A percentile compares a stretch with the other conserved stretches of the same genome.
Conservation (phyloP, 2,329 filamentous ascomycete species). For the Ophiocordyceps camponoti-floridani region DNA sequence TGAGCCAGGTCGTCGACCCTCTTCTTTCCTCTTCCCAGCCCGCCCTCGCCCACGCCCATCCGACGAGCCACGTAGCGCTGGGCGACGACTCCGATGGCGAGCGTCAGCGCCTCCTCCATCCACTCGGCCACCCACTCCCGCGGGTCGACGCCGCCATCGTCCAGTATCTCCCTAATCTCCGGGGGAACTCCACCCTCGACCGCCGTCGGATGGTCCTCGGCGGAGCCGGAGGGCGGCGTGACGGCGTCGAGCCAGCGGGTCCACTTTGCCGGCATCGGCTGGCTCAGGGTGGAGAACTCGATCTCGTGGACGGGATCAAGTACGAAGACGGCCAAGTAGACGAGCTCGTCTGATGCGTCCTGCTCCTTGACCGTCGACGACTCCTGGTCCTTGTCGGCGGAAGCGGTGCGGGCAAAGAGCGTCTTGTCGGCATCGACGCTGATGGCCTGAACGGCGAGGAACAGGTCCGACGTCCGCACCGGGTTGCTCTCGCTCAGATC, state of each 20-base stretch:
- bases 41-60: slow-evolving; percentile 87
- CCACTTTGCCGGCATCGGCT: slow-evolving; percentile 73
- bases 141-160: slow-evolving; percentile 61
- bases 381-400: slow-evolving; percentile 35
- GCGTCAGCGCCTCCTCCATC: slow-evolving; percentile 71
- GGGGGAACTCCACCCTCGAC: slow-evolving; percentile 39
- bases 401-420: slow-evolving; percentile 46
- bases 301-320: slow-evolving; percentile 85
- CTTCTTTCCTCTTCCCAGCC: slow-evolving; percentile 42
- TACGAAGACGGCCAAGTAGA: slow-evolving; percentile 63
- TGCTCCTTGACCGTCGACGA: slow-evolving; percentile 32
- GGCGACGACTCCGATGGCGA: slow-evolving; percentile 71
- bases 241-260: slow-evolving; percentile 77
- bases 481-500: slow-evolving; percentile 71
- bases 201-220: slow-evolving; percentile 23
- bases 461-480: slow-evolving; percentile 82
- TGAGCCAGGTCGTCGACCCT: slow-evolving; percentile 35
- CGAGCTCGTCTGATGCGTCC: slow-evolving; percentile 37
- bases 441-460: slow-evolving; percentile 86
- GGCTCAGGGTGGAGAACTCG: slow-evolving; percentile 66
- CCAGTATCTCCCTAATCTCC: slow-evolving; percentile 75
- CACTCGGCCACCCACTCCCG: slow-evolving; percentile 96
- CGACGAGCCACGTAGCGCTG: slow-evolving; percentile 87
- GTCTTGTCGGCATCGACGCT: slow-evolving; percentile 42
- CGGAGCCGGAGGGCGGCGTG: slow-evolving; percentile 31